A percentile compares a stretch with the other conserved stretches of the same genome.
phyloP scores from a whole-genome alignment of 2,329 filamentous ascomycete species.

The Microsporum audouinii region DNA sequence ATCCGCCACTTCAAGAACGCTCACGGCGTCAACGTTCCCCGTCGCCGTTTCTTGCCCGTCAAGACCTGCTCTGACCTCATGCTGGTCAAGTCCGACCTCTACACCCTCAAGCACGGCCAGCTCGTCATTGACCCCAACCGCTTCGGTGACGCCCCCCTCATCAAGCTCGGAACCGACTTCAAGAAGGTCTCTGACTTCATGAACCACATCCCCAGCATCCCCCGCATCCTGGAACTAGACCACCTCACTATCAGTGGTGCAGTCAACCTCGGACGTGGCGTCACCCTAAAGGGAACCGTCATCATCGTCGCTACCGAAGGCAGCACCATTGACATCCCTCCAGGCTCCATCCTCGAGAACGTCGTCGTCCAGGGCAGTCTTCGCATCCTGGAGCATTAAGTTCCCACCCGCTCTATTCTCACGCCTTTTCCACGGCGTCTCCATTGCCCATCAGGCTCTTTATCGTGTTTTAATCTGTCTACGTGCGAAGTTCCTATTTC shows the following conservation, averaged over 20 bases:
- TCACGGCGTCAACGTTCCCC: constrained; percentile 96
- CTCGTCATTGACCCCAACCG: constrained; percentile 92
- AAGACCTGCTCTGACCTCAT: constrained; percentile 99
- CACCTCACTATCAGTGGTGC: constrained; percentile 96
- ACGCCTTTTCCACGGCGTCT: not conserved
- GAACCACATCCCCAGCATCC: constrained; percentile 41
- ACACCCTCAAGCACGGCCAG: constrained; percentile 97
- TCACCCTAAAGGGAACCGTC: constrained; percentile 91
- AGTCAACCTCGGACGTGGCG: constrained; percentile 90
- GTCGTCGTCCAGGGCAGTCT: constrained; percentile 97
- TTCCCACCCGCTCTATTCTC: not conserved
- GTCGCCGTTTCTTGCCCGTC: constrained; percentile 95
- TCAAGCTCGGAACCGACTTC: constrained; percentile 98
- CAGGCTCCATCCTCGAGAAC: constrained; percentile 94
- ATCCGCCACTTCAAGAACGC: constrained; percentile 98
- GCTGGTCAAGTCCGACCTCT: constrained; percentile 98
- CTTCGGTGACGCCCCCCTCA: constrained; percentile 91
- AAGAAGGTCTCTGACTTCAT: constrained; percentile 89
- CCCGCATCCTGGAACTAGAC: constrained; percentile 41
- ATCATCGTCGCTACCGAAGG: constrained; percentile 98
- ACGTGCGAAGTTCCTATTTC: not conserved
- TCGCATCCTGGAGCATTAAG: constrained; percentile 56
- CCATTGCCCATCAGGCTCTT: not conserved
- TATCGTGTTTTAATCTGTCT: not conserved
- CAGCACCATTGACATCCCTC: constrained; percentile 93